Conservation (phyloP, 371 early-diverging fungal genomes). For the Rhizopus microsporus region DNA sequence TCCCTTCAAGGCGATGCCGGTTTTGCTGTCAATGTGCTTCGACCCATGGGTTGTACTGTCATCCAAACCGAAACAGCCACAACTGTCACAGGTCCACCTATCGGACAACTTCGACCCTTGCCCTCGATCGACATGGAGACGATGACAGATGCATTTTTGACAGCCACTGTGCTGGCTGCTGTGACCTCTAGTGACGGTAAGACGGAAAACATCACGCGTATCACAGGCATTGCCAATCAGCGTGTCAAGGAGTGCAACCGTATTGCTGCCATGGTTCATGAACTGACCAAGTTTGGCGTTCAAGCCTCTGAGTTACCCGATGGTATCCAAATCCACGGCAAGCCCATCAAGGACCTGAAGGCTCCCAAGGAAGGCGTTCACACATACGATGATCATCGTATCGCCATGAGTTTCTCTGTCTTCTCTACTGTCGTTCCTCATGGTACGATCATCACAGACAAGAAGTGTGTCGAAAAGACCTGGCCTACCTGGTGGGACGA, state of each 20-base stretch:
- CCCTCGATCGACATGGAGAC: slow-evolving; percentile 93
- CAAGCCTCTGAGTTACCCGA: slow-evolving; percentile 81
- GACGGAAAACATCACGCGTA: slow-evolving; percentile 70
- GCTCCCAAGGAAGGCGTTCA: slow-evolving; percentile 72
- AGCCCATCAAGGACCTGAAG: slow-evolving; percentile 53
- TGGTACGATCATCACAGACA: slow-evolving; percentile 83
- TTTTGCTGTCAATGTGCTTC: slow-evolving; percentile 90
- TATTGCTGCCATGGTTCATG: slow-evolving; percentile 94
- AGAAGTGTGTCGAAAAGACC: slow-evolving; percentile 97
- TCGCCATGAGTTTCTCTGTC: slow-evolving; percentile 96
- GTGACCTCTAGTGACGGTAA: slow-evolving; percentile 65
- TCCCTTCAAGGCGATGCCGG: slow-evolving; percentile 92
- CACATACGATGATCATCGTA: slow-evolving; percentile 97
- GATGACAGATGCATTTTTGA: slow-evolving; percentile 98
- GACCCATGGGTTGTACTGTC: slow-evolving; percentile 92
- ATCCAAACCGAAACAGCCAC: slow-evolving; percentile 85
- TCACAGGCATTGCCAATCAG: slow-evolving; percentile 96
- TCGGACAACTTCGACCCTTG: slow-evolving; percentile 74
- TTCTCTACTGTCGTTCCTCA: slow-evolving; percentile 76
- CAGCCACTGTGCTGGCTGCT: slow-evolving; percentile 92
- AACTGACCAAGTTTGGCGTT: slow-evolving; percentile 91
- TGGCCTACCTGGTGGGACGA: slow-evolving; percentile 99
- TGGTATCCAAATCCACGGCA: slow-evolving; percentile 89
- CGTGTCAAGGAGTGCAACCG: slow-evolving; percentile 98
- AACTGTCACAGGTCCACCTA: slow-evolving; percentile 88